Conservation (phyloP, 2,329 filamentous ascomycete genomes). For the Pseudogymnoascus sp. region DNA sequence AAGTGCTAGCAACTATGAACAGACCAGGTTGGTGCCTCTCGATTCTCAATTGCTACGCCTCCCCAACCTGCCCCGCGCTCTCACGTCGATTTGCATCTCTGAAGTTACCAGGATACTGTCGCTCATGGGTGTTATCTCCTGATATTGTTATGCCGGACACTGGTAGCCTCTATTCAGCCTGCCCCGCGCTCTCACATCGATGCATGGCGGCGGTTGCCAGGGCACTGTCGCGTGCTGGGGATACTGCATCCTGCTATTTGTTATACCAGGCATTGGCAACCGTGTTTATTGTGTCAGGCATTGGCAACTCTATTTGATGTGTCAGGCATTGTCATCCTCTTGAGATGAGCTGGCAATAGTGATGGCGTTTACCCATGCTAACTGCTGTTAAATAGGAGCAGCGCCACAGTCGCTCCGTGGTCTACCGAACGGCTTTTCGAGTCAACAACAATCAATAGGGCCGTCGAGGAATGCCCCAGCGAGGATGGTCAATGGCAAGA, state of each 20-base stretch:
- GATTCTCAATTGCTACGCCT: neutral
- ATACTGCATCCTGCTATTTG: neutral
- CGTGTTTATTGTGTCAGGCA: neutral
- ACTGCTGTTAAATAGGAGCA: constrained; percentile 37
- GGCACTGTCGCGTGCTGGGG: neutral
- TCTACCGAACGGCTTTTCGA: constrained; percentile 53
- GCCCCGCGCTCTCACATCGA: neutral
- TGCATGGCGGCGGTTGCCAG: neutral
- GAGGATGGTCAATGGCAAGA: constrained; percentile 58
- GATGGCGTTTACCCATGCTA: neutral
- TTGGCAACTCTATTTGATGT: neutral
- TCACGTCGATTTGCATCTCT: neutral
- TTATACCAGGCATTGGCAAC: neutral
- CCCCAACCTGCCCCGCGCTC: neutral
- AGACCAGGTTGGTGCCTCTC: constrained; percentile 4
- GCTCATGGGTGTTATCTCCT: neutral
- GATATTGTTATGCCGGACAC: neutral
- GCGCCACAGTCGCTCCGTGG: constrained; percentile 56
- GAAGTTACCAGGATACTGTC: neutral
- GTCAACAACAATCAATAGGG: constrained; percentile 50
- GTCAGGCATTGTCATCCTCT: neutral
- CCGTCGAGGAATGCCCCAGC: constrained; percentile 50
- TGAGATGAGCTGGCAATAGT: neutral
- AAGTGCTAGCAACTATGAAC: neutral
- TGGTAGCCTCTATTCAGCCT: neutral